Conservation (phyloP, 2,329 filamentous ascomycete genomes). For the Calonectria pseudoturangicola region DNA sequence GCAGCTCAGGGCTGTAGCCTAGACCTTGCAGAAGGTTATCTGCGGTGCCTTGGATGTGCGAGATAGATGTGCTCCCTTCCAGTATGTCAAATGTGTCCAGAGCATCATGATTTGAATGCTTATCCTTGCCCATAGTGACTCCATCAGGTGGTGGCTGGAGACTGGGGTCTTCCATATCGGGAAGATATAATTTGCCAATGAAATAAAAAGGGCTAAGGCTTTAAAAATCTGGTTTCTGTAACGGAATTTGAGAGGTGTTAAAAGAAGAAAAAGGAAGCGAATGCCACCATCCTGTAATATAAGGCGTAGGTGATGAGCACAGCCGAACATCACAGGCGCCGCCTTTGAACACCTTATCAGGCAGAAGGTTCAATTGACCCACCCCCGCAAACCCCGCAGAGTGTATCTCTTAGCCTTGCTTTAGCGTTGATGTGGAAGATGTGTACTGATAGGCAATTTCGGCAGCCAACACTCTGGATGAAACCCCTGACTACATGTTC, state of each 20-base stretch:
- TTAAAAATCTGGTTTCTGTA: too few species aligned
- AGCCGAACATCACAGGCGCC: not conserved
- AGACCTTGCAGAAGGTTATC: not conserved
- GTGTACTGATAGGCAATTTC: not conserved
- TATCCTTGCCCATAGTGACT: not conserved
- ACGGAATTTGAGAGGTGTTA: too few species aligned
- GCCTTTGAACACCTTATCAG: not conserved
- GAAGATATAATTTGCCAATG: not conserved
- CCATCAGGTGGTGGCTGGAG: not conserved
- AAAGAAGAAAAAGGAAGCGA: too few species aligned
- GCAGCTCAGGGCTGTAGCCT: conserved; percentile 8
- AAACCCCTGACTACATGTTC: not conserved
- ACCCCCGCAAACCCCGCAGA: not conserved
- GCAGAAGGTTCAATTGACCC: not conserved
- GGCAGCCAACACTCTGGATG: not conserved
- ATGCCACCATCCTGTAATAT: too few species aligned
- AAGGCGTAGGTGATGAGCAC: not conserved
- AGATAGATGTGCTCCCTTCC: not conserved
- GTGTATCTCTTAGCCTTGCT: not conserved
- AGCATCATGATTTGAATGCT: not conserved
- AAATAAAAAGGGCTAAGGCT: not conserved
- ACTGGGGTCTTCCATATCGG: not conserved
- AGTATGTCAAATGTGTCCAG: not conserved
- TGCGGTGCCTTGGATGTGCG: not conserved
- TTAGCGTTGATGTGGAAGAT: not conserved